phyloP scores from a whole-genome alignment of 495 filamentous ascomycete species.

The Penicillium parvum region DNA sequence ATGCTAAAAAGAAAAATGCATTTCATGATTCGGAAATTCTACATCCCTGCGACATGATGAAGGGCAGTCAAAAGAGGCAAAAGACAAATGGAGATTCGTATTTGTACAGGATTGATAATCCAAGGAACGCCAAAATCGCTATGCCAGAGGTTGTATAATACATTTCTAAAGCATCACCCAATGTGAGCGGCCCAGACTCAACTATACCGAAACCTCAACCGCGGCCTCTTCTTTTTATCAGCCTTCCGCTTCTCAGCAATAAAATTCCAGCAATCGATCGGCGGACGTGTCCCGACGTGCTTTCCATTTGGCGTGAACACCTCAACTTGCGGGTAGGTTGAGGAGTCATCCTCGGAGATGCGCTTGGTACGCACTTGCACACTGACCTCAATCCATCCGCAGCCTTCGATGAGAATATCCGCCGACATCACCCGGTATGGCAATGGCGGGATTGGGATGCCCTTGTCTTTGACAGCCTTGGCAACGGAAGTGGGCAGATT shows the following conservation, averaged over 20 bases:
- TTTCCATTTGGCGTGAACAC: conserved; percentile 79
- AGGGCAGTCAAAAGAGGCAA: no score
- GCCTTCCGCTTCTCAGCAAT: conserved; percentile 32
- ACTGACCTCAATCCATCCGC: conserved; percentile 88
- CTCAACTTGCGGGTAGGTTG: conserved; percentile 65
- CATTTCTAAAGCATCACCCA: neutral
- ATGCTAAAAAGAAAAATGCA: conserved; percentile 25
- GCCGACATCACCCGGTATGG: conserved; percentile 74
- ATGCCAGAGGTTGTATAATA: conserved; percentile 24
- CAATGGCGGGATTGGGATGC: conserved; percentile 37
- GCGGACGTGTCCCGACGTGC: conserved; percentile 61
- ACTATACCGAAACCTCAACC: conserved; percentile 11
- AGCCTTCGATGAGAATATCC: conserved; percentile 86
- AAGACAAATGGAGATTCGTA: conserved; percentile 9
- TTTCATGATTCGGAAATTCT: conserved; percentile 15
- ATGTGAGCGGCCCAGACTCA: conserved; percentile 1
- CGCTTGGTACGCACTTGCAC: conserved; percentile 66
- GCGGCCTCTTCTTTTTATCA: conserved; percentile 31
- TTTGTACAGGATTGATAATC: conserved; percentile 4
- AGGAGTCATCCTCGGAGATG: conserved; percentile 16
- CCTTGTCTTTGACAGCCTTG: conserved; percentile 32
- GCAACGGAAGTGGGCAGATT: conserved; percentile 37
- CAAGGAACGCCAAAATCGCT: conserved; percentile 31
- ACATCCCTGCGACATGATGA: no score
- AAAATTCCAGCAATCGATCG: conserved; percentile 68